phyloP scores from a whole-genome alignment of 1,284 basidiomycete species.

The Pseudozyma flocculosa region DNA sequence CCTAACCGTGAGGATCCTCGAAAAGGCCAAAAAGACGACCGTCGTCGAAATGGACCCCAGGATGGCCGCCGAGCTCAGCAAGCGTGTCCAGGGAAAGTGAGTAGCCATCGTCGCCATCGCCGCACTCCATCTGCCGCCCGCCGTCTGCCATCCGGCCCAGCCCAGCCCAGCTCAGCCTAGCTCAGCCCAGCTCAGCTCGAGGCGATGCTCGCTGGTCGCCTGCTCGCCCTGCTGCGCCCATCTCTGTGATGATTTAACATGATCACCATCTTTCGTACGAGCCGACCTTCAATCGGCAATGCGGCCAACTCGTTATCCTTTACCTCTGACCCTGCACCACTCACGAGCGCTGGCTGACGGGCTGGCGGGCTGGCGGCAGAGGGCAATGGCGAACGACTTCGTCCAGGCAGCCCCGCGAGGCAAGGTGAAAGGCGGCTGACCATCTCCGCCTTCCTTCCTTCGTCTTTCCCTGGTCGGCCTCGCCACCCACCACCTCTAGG shows the following conservation, averaged over 20 bases:
- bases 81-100: conserved; percentile 96
- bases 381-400: no score
- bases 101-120: conserved; percentile 60
- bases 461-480: no score
- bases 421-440: no score
- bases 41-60: conserved; percentile 98
- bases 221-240: no score
- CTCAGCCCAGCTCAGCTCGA: no score
- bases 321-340: conserved; percentile 10
- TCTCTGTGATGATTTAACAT: conserved; percentile 32
- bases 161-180: no score
- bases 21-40: conserved; percentile 86
- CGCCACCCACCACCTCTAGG: conserved; percentile 61
- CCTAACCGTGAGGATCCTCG: conserved; percentile 87
- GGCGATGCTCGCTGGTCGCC: no score
- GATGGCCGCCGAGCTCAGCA: conserved; percentile 96
- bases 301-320: conserved; percentile 27
- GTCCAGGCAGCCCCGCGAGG: no score
- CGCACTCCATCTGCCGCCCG: background rate
- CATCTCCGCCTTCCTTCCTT: no score
- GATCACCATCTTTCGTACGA: conserved; percentile 48
- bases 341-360: no score
- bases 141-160: no score
- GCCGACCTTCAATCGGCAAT: conserved; percentile 41
- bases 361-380: no score